phyloP scores from a whole-genome alignment of 257 asterid genomes.

The Marsdenia floribunda region DNA sequence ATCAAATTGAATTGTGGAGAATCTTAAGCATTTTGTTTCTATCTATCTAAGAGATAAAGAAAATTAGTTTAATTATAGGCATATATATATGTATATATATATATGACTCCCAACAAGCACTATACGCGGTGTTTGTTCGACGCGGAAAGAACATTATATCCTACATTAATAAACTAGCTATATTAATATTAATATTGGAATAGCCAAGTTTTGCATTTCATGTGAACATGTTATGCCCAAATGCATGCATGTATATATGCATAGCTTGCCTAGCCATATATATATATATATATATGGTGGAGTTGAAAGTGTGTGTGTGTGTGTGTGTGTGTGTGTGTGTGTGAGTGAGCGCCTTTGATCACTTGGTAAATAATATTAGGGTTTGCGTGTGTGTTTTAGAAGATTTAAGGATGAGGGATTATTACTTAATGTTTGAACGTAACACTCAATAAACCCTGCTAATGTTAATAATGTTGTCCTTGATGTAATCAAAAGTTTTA shows the following conservation, averaged over 20 bases:
- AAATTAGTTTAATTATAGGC: background rate
- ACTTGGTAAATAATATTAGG: too few relatives aligned
- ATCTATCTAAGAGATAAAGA: background rate
- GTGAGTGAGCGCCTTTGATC: too few relatives aligned
- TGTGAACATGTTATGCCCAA: conserved; percentile 13
- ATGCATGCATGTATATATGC: too few relatives aligned
- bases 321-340: too few relatives aligned
- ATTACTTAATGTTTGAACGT: too few relatives aligned
- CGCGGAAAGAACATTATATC: conserved; percentile 12
- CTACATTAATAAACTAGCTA: background rate
- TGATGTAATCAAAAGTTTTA: background rate
- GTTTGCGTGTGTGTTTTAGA: too few relatives aligned
- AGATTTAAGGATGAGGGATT: too few relatives aligned
- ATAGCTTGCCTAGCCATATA: background rate
- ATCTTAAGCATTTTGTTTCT: conserved; percentile 12
- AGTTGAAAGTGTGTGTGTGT: too few relatives aligned
- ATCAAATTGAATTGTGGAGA: background rate
- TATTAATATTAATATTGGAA: background rate
- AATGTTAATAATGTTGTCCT: background rate
- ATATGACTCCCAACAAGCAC: background rate
- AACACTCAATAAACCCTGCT: background rate
- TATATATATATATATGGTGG: too few relatives aligned
- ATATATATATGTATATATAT: background rate
- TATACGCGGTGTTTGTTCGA: conserved; percentile 6
- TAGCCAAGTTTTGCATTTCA: conserved; percentile 1